Conservation (phyloP, 768 basidiomycete species). For the Tephrocybe rancida region DNA sequence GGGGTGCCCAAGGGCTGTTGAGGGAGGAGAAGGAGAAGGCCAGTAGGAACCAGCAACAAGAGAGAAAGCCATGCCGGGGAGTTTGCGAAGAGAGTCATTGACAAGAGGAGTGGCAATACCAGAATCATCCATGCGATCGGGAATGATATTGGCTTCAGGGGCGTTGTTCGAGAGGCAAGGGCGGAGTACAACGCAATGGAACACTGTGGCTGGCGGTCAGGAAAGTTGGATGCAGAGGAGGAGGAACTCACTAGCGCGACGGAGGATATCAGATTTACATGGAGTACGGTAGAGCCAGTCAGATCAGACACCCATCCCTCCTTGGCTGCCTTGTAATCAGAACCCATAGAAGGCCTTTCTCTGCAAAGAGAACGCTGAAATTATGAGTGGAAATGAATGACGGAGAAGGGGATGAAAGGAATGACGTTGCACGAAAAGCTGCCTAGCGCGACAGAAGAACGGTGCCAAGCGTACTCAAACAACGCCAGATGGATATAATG, state of each 20-base stretch:
- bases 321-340: conserved; percentile 72
- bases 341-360: conserved; percentile 9
- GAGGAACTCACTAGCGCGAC: conserved; percentile 32
- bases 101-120: conserved; percentile 77
- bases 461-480: no score
- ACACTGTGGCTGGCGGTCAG: conserved; percentile 41
- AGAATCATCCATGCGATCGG: conserved; percentile 64
- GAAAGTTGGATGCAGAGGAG: background rate
- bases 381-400: background rate
- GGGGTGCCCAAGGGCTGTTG: conserved; percentile 46
- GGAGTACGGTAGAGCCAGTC: conserved; percentile 67
- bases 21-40: conserved; percentile 45
- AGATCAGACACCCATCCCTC: conserved; percentile 80
- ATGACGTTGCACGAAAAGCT: no score
- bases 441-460: background rate
- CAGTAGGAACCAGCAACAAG: conserved; percentile 47
- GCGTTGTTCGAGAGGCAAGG: conserved; percentile 49
- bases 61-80: conserved; percentile 54
- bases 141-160: conserved; percentile 38
- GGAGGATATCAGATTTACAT: conserved; percentile 68
- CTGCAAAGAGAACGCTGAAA: background rate
- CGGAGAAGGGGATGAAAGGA: background rate
- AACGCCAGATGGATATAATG: background rate
- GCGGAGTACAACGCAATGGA: conserved; percentile 74
- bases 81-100: conserved; percentile 75